These are phyloP conservation scores for Zychaea mexicana DNA, from an alignment of 371 early-diverging fungal genomes.

Conservation along the genomic window DNA sequence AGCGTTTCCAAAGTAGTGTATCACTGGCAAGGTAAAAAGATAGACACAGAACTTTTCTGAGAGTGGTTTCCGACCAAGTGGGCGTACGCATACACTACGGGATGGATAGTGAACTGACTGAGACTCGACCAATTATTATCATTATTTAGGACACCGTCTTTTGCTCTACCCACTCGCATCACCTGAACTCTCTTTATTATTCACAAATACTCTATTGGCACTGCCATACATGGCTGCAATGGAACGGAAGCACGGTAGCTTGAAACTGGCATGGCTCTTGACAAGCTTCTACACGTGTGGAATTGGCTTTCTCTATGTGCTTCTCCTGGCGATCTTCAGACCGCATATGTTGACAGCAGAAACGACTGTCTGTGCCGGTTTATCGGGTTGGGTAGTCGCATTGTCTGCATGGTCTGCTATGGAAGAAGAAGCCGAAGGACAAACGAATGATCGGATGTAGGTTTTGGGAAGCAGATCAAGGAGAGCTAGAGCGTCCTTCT, in stretches of 20 bases:
- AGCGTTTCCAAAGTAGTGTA: background rate
- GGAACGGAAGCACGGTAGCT: conserved; percentile 21
- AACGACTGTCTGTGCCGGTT: conserved; percentile 13
- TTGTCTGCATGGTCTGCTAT: conserved; percentile 22
- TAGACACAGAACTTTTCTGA: too few species aligned
- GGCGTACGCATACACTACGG: too few species aligned
- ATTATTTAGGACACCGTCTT: conserved; percentile 18
- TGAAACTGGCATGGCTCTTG: conserved; percentile 16
- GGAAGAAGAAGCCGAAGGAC: conserved; percentile 19
- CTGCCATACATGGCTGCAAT: conserved; percentile 19
- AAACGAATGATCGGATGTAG: conserved; percentile 26
- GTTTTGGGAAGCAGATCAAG: background rate
- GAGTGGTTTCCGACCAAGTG: too few species aligned
- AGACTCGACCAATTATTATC: background rate
- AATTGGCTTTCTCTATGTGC: conserved; percentile 4
- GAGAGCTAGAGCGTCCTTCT: too few species aligned
- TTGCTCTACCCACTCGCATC: conserved; percentile 22
- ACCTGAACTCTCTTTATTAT: conserved; percentile 8
- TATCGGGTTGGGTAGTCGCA: conserved; percentile 26
- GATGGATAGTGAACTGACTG: background rate
- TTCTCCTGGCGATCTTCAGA: conserved; percentile 1
- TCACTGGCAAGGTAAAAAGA: conserved; percentile 14
- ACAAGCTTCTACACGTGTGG: conserved; percentile 11
- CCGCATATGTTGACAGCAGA: background rate
- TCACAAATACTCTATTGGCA: conserved; percentile 21